Percentiles rank a stretch among this genome's conserved stretches.
These are phyloP conservation scores for Gnaphalium uliginosum DNA, from an alignment of 129 eudicot species.

Conservation along the genomic window DNA sequence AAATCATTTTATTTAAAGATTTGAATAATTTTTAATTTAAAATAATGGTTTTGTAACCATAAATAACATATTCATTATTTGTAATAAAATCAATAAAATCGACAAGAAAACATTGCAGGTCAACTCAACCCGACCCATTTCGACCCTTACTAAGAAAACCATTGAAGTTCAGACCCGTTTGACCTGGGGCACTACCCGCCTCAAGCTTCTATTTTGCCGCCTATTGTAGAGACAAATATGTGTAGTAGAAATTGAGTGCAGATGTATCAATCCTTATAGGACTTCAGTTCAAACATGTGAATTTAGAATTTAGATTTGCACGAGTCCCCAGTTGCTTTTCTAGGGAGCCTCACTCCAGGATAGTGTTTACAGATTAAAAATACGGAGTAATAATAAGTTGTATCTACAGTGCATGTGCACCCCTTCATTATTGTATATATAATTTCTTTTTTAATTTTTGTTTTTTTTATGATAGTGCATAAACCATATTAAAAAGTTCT, in stretches of 20 bases:
- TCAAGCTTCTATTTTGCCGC: neutral
- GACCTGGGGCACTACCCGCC: neutral
- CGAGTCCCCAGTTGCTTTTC: neutral
- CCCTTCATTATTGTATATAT: too few relatives aligned
- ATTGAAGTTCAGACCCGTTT: neutral
- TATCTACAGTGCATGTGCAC: too few relatives aligned
- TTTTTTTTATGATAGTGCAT: neutral
- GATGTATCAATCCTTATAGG: slow-evolving; percentile 7
- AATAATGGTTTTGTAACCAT: too few relatives aligned
- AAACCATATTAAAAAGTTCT: neutral
- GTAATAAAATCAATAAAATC: neutral
- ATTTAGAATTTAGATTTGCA: too few relatives aligned
- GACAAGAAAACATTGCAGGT: neutral
- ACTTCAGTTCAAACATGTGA: neutral
- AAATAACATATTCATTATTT: neutral
- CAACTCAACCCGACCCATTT: neutral
- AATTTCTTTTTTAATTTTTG: too few relatives aligned
- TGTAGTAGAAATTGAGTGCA: neutral
- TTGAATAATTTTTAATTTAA: too few relatives aligned
- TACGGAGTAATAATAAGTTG: too few relatives aligned
- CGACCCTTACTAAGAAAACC: neutral
- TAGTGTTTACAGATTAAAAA: too few relatives aligned
- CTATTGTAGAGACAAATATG: neutral
- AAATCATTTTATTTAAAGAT: neutral
- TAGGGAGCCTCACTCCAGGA: too few relatives aligned